Conservation (phyloP, 306 rosid species). For the Mimosa bimucronata region DNA sequence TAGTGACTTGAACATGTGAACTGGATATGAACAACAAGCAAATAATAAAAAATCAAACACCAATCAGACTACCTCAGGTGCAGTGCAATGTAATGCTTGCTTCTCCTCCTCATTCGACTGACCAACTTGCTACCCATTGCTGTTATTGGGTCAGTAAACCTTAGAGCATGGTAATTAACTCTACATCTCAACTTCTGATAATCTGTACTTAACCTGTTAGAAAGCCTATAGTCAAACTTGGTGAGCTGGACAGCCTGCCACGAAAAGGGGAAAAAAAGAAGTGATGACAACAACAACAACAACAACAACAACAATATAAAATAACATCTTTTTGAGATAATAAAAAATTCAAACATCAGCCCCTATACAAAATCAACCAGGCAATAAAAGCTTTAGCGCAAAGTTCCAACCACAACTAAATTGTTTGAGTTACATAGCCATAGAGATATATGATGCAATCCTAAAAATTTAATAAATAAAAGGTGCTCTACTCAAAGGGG, state of each 20-base stretch:
- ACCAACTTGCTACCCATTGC: slow-evolving; percentile 83
- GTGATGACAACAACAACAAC: not conserved
- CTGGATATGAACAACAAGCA: slow-evolving; percentile 24
- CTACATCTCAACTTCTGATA: slow-evolving; percentile 95
- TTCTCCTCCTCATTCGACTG: slow-evolving; percentile 74
- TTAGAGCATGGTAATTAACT: slow-evolving; percentile 93
- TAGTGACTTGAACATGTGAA: slow-evolving; percentile 21
- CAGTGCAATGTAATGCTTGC: slow-evolving; percentile 83
- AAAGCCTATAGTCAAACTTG: slow-evolving; percentile 96
- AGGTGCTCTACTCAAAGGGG: slow-evolving; percentile 2
- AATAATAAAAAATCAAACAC: slow-evolving; percentile 26
- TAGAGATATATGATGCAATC: not conserved
- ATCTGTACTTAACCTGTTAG: slow-evolving; percentile 87
- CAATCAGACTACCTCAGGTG: slow-evolving; percentile 79
- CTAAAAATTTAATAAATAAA: not conserved
- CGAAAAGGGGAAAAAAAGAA: slow-evolving; percentile 8
- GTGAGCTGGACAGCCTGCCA: slow-evolving; percentile 93
- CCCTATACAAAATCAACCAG: slow-evolving; percentile 24
- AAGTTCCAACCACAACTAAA: slow-evolving; percentile 7
- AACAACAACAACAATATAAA: not conserved
- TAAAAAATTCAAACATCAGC: slow-evolving; percentile 27
- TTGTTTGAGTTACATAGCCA: not conserved
- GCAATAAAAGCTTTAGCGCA: slow-evolving; percentile 9
- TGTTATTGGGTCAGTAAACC: slow-evolving; percentile 70
- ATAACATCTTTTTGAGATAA: slow-evolving; percentile 41